A percentile compares a stretch with the other conserved stretches of the same genome.
These are phyloP conservation scores for Lepiota brunneoincarnata DNA, from an alignment of 768 basidiomycete species.

Conservation along the genomic window DNA sequence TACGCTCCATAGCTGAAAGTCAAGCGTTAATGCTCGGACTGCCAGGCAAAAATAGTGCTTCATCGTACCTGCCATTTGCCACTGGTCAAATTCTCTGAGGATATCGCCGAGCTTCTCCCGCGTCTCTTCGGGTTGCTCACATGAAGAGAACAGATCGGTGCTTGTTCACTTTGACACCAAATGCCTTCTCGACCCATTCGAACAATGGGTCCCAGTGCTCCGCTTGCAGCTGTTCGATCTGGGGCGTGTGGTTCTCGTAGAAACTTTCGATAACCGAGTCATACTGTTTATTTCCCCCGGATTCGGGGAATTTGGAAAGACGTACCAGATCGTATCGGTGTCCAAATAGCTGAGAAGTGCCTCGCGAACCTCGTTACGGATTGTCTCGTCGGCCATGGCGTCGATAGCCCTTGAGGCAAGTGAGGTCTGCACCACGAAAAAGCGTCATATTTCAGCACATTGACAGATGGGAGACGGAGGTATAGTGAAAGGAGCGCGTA, in stretches of 20 bases:
- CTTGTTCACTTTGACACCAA: constrained; percentile 62
- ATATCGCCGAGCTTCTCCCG: constrained; percentile 54
- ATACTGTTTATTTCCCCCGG: not conserved
- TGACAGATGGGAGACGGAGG: not conserved
- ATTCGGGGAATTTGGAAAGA: not conserved
- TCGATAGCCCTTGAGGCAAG: constrained; percentile 90
- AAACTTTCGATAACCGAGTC: constrained; percentile 60
- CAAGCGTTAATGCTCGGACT: constrained; percentile 1
- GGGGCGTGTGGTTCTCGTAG: constrained; percentile 66
- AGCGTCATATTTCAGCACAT: not conserved
- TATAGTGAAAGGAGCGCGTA: constrained; percentile 4
- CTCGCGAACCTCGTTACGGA: constrained; percentile 59
- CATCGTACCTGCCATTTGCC: constrained; percentile 84
- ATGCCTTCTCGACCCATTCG: constrained; percentile 70
- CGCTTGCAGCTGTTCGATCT: constrained; percentile 71
- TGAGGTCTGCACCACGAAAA: constrained; percentile 62
- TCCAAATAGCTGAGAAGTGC: constrained; percentile 83
- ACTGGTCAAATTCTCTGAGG: constrained; percentile 66
- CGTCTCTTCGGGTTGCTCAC: constrained; percentile 68
- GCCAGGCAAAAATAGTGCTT: not conserved
- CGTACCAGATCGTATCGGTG: constrained; percentile 91
- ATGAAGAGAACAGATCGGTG: constrained; percentile 72
- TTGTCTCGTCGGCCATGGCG: constrained; percentile 53
- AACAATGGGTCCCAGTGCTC: constrained; percentile 88
- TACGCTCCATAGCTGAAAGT: constrained; percentile 81